phyloP scores from a whole-genome alignment of 1,284 basidiomycete species.

The Termitomyces sp. region DNA sequence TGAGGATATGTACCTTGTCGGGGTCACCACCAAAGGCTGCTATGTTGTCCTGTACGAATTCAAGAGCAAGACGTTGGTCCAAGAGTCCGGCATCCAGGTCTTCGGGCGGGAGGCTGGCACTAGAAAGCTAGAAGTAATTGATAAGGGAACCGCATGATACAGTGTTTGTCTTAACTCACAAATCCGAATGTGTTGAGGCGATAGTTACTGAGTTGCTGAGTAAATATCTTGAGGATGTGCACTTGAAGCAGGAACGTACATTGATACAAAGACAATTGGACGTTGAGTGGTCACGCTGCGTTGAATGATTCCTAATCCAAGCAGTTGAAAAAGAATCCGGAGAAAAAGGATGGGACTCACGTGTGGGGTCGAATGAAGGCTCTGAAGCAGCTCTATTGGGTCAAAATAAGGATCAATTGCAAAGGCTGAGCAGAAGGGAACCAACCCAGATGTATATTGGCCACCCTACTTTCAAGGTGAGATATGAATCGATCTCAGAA shows the following conservation, averaged over 20 bases:
- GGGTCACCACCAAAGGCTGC: conserved; percentile 62
- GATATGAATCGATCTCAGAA: background rate
- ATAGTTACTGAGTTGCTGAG: conserved; percentile 39
- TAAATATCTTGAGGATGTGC: background rate
- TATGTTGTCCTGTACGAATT: conserved; percentile 60
- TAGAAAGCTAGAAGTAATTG: conserved; percentile 40
- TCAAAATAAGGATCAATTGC: background rate
- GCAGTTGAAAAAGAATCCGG: background rate
- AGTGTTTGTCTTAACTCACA: no score
- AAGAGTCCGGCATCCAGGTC: conserved; percentile 53
- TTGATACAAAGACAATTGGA: conserved; percentile 52
- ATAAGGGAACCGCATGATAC: background rate
- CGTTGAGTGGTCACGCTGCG: conserved; percentile 43
- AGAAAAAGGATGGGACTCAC: conserved; percentile 26
- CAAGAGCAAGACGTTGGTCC: conserved; percentile 54
- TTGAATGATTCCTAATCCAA: conserved; percentile 39
- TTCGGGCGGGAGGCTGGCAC: conserved; percentile 38
- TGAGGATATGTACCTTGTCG: conserved; percentile 36
- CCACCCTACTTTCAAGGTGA: conserved; percentile 38
- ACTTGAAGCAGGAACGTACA: conserved; percentile 33
- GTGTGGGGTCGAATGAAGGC: conserved; percentile 39
- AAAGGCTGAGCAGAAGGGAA: background rate
- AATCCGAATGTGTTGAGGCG: conserved; percentile 58
- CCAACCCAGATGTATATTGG: conserved; percentile 42
- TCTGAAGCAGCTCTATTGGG: conserved; percentile 38